Percentiles rank a stretch among this genome's conserved stretches.
These are phyloP conservation scores for Chlorokybus atmophyticus DNA, from an alignment of 139 green algal genomes.

Conservation along the genomic window DNA sequence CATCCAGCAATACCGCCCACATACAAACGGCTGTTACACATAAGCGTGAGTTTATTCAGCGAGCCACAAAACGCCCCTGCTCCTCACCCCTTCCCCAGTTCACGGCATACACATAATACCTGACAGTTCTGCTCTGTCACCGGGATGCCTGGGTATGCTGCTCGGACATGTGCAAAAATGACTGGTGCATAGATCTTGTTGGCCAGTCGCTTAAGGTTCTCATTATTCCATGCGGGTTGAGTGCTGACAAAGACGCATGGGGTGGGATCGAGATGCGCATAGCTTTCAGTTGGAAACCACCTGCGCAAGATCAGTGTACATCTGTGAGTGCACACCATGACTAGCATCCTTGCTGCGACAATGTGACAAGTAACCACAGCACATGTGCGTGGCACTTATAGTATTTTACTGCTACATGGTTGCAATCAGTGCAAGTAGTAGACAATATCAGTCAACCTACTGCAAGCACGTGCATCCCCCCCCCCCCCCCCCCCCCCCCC, in stretches of 20 bases:
- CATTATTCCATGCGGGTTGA: conserved; percentile 90
- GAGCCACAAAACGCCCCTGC: no score
- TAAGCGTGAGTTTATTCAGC: conserved; percentile 5
- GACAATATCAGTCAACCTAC: no score
- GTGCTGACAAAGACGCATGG: conserved; percentile 84
- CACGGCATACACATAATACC: conserved; percentile 57
- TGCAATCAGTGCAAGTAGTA: not conserved
- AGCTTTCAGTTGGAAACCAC: no score
- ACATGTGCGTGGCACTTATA: no score
- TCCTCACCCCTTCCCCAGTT: no score
- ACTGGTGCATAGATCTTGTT: conserved; percentile 77
- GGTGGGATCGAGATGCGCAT: no score
- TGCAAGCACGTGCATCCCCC: no score
- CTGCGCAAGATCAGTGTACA: no score
- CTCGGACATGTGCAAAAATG: conserved; percentile 88
- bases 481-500: no score
- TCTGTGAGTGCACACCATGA: no score
- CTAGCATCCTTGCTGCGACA: no score
- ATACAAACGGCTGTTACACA: conserved; percentile 19
- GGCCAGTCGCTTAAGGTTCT: conserved; percentile 77
- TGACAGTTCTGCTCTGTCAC: conserved; percentile 90
- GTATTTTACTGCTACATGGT: not conserved
- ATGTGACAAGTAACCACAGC: no score
- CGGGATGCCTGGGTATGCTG: conserved; percentile 86
- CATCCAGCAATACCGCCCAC: conserved; percentile 87